phyloP scores from a whole-genome alignment of 177 flowering plant genomes.

The Vitis hybrid region DNA sequence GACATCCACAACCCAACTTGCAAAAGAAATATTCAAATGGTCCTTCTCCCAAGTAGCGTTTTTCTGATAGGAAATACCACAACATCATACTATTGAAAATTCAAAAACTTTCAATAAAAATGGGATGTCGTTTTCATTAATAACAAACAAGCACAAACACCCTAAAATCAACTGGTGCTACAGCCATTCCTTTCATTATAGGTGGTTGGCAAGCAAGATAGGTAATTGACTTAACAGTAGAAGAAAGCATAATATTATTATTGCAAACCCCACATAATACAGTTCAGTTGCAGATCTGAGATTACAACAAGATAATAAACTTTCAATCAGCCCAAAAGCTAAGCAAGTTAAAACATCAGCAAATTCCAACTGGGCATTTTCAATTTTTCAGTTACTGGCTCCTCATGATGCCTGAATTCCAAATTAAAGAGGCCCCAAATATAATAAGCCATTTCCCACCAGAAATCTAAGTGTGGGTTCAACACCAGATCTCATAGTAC shows the following conservation, averaged over 20 bases:
- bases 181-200: slow-evolving; percentile 15
- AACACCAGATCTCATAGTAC: background rate
- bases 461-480: background rate
- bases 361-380: background rate
- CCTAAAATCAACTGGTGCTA: slow-evolving; percentile 10
- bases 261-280: too few species aligned
- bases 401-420: slow-evolving; percentile 1
- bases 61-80: slow-evolving; percentile 8
- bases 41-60: slow-evolving; percentile 21
- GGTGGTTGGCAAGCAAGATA: slow-evolving; percentile 2
- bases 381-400: background rate
- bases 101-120: slow-evolving; percentile 10
- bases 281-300: too few species aligned
- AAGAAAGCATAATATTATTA: background rate
- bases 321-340: background rate
- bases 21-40: slow-evolving; percentile 29
- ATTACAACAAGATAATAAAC: too few species aligned
- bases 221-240: slow-evolving; percentile 4
- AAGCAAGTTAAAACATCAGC: background rate
- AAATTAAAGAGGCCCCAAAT: slow-evolving; percentile 8
- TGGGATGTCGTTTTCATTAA: slow-evolving; percentile 26
- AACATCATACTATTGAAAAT: slow-evolving; percentile 22
- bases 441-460: slow-evolving; percentile 1
- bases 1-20: slow-evolving; percentile 50
- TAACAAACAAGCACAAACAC: background rate